A percentile compares a stretch with the other conserved stretches of the same genome.
Conservation (phyloP, 371 early-diverging fungal genomes). For the Actinomortierella ambigua region DNA sequence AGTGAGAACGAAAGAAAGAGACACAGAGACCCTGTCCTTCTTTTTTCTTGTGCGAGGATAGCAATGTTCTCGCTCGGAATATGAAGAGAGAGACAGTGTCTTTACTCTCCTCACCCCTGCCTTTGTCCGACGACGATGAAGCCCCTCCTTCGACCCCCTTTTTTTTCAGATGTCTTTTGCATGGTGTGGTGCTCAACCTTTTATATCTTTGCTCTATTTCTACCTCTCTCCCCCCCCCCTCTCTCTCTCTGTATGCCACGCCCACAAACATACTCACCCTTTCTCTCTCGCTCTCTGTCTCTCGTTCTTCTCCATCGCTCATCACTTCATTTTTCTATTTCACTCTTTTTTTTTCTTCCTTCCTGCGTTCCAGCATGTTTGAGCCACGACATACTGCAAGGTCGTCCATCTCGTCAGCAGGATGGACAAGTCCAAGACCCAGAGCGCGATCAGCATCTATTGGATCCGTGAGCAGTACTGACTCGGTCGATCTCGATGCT, state of each 20-base stretch:
- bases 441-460: constrained; percentile 32
- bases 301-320: neutral
- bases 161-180: too few relatives aligned
- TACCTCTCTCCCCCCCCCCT: neutral
- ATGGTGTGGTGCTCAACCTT: neutral
- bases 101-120: too few relatives aligned
- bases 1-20: constrained; percentile 16
- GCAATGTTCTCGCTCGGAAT: neutral
- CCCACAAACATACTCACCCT: neutral
- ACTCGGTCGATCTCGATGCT: constrained; percentile 40
- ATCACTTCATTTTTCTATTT: neutral
- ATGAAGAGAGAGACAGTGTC: neutral
- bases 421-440: constrained; percentile 14
- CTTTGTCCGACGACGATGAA: too few relatives aligned
- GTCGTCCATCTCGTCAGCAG: constrained; percentile 8
- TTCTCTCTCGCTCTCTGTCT: neutral
- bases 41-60: neutral
- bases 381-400: constrained; percentile 6
- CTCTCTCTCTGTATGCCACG: neutral
- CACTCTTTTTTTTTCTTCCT: constrained; percentile 3
- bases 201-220: neutral
- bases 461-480: constrained; percentile 27
- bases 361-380: neutral
- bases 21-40: constrained; percentile 7
- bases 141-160: too few relatives aligned